Conservation (phyloP, 805 yeast genomes). For the Lipomyces spencermartinsiae region DNA sequence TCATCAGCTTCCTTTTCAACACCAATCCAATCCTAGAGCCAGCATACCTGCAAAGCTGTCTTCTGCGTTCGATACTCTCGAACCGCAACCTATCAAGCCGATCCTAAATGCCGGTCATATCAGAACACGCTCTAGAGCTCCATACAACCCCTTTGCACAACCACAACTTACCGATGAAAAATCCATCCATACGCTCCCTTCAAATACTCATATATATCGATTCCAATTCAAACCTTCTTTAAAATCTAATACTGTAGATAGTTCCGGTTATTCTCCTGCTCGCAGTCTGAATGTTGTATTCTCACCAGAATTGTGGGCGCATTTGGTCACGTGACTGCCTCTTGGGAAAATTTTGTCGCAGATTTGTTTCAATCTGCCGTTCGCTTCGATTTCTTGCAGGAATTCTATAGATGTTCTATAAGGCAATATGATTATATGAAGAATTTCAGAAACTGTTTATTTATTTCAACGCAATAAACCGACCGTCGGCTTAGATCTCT, state of each 20-base stretch:
- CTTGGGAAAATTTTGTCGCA: not conserved
- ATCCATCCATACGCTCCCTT: conserved; percentile 25
- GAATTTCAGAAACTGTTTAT: no score
- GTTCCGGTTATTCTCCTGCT: not conserved
- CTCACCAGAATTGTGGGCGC: not conserved
- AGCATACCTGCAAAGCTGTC: conserved; percentile 50
- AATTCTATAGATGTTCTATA: not conserved
- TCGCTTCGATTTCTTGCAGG: not conserved
- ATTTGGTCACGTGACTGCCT: not conserved
- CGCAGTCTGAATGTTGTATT: not conserved
- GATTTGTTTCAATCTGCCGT: not conserved
- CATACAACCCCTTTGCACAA: not conserved
- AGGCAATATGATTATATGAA: not conserved
- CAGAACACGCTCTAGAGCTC: conserved; percentile 2
- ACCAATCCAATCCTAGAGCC: conserved; percentile 1
- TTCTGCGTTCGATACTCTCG: conserved; percentile 55
- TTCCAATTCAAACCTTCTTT: not conserved
- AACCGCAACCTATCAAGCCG: conserved; percentile 52
- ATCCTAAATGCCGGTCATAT: conserved; percentile 22
- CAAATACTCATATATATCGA: not conserved
- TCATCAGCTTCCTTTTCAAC: not conserved
- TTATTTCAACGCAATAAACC: not conserved
- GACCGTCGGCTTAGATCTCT: not conserved
- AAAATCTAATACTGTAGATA: not conserved
- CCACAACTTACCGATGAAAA: conserved; percentile 28